phyloP scores from a whole-genome alignment of 495 filamentous ascomycete genomes.

The Lasiosphaeriaceae sp. region DNA sequence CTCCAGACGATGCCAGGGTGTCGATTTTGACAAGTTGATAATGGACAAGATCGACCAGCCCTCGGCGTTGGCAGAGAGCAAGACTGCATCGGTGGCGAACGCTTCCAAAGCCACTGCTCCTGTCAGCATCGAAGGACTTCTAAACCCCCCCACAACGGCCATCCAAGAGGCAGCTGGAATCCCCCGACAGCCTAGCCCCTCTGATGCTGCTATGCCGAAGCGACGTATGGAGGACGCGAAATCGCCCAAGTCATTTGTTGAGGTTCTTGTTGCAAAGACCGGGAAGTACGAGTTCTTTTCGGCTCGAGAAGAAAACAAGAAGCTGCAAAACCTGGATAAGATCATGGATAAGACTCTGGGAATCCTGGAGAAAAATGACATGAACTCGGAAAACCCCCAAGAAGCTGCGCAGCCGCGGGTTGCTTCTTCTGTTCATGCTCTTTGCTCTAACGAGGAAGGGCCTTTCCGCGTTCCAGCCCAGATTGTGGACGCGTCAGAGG shows the following conservation, averaged over 20 bases:
- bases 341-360: too few species aligned
- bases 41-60: too few species aligned
- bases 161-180: not conserved
- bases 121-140: not conserved
- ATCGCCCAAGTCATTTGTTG: conserved; percentile 8
- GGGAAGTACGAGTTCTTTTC: conserved; percentile 39
- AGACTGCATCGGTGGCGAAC: too few species aligned
- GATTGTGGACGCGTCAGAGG: not conserved
- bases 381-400: not conserved
- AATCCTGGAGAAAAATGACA: too few species aligned
- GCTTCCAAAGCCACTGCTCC: not conserved
- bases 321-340: not conserved
- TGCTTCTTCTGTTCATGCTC: conserved; percentile 8
- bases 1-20: too few species aligned
- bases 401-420: not conserved
- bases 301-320: conserved; percentile 37
- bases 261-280: conserved; percentile 27
- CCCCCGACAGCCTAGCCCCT: conserved; percentile 35
- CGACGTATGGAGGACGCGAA: conserved; percentile 7
- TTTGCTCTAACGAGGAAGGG: conserved; percentile 12
- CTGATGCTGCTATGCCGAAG: conserved; percentile 44
- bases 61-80: too few species aligned
- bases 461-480: not conserved
- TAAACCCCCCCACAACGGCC: not conserved
- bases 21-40: too few species aligned